Base-by-base conservation (phyloP, 805 yeast genomes). In the Starmerella cellae region DNA sequence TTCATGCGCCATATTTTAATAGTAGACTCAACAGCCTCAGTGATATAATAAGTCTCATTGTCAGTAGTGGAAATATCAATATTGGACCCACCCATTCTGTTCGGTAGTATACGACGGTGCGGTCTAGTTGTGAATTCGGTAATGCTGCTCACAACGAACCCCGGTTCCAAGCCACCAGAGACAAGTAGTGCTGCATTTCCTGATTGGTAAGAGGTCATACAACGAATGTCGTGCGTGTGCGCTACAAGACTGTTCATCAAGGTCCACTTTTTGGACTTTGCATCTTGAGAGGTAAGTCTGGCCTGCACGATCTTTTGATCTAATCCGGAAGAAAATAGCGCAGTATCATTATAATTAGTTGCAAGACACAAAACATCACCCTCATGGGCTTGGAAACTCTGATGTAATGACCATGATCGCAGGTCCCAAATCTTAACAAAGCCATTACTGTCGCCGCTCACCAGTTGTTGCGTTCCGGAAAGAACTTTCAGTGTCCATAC, bases 361-460 rank as follows among this genome's bases (percentile, higher is more conserved):
- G 67, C 61, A 37, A 91, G 63, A 44, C 84, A 74, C 50, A 91
- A 66, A 3, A 87, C 82, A 69, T 91, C 99, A 1, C 95, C 95
- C 38, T 81, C 93, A 57, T 91, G 97, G 10, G 75, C 75, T 50
- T 75, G 72, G 60, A 84, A 85, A 20, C 81, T 75, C 60, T 88
- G 97, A 39, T 75, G 67, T 45, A 91, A 65, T 1, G 95, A 77
- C 51, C 76, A 77, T 51, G 74, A 78, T 37, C 73, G 70, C 48
- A 79, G 67, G 55, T 88, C 95, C 99, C 99, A 91, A 50, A 91
- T 72, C 61, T 88, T 88, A 40, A 91, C 74, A 8, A 82, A 70
- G 1, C 99, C 99, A 1, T 96, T 88, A 5, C 96, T 85, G 63
- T 91, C 99, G 42, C 97, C 98, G 46, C 85, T 76, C n/a, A 83